These are phyloP conservation scores for Spizellomyces punctatus DNA, from an alignment of 192 early-diverging fungal genomes.

Conservation along the genomic window DNA sequence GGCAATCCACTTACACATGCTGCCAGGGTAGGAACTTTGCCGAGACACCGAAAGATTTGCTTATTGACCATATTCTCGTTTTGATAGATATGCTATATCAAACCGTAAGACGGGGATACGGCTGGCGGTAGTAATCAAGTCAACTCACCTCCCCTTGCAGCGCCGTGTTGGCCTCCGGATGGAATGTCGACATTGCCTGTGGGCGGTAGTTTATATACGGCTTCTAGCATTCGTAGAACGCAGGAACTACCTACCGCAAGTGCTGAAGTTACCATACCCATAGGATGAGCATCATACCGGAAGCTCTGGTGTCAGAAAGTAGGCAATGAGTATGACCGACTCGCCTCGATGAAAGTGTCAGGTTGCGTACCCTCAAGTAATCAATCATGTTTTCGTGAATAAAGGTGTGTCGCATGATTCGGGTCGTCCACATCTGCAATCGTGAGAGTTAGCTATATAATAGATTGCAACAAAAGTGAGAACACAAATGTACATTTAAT, in stretches of 20 bases:
- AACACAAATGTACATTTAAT: constrained; percentile 24
- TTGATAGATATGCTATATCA: constrained; percentile 45
- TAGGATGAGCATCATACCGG: constrained; percentile 67
- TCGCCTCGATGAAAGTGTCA: not conserved
- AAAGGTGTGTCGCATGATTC: constrained; percentile 62
- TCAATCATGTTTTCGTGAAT: constrained; percentile 61
- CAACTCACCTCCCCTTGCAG: constrained; percentile 49
- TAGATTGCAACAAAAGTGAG: constrained; percentile 25
- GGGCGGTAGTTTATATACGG: constrained; percentile 1
- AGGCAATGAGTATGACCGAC: not conserved
- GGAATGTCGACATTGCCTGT: constrained; percentile 67
- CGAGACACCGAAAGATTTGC: constrained; percentile 68
- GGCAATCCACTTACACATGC: constrained; percentile 60
- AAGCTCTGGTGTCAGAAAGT: constrained; percentile 47
- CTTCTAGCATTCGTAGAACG: too few species aligned
- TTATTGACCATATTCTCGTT: constrained; percentile 57
- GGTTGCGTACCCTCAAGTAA: constrained; percentile 44
- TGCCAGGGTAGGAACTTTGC: constrained; percentile 70
- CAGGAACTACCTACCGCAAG: constrained; percentile 22
- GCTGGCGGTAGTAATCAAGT: constrained; percentile 26
- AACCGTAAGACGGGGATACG: constrained; percentile 55
- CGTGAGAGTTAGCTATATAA: constrained; percentile 58
- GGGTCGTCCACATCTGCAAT: constrained; percentile 42
- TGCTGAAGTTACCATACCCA: constrained; percentile 32
- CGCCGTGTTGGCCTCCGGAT: constrained; percentile 66